Conservation (phyloP, 2,329 filamentous ascomycete genomes). For the Claviceps sp. region DNA sequence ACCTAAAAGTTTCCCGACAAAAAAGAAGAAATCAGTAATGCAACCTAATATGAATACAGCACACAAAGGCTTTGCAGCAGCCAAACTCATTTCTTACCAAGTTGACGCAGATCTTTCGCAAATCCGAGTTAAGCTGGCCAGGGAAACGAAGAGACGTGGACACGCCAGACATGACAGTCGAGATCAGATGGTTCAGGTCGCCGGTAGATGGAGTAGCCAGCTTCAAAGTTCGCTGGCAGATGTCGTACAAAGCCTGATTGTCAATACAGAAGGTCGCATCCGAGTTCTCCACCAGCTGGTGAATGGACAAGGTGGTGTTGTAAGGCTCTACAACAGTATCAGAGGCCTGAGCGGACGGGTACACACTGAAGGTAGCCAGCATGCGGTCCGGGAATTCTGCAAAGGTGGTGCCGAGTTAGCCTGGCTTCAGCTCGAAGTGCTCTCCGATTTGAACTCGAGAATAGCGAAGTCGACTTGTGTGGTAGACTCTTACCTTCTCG, state of each 20-base stretch:
- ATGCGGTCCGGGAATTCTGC: slow-evolving; percentile 94
- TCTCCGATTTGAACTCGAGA: background rate
- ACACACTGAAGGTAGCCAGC: slow-evolving; percentile 99
- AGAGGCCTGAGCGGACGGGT: slow-evolving; percentile 96
- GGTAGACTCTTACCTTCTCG: slow-evolving; percentile 44
- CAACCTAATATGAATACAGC: too few relatives aligned
- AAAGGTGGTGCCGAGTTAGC: background rate
- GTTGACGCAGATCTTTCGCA: slow-evolving; percentile 98
- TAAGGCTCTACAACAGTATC: slow-evolving; percentile 99
- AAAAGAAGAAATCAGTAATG: background rate
- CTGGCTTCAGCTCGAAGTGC: background rate
- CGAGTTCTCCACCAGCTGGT: slow-evolving; percentile 99
- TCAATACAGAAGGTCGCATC: slow-evolving; percentile 99
- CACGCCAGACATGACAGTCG: slow-evolving; percentile 98
- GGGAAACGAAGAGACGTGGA: slow-evolving; percentile 98
- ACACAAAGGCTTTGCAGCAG: background rate
- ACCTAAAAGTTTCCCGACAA: slow-evolving; percentile 34
- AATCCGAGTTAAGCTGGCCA: slow-evolving; percentile 98
- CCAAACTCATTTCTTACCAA: slow-evolving; percentile 32
- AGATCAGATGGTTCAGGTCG: slow-evolving; percentile 98
- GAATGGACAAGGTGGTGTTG: slow-evolving; percentile 96
- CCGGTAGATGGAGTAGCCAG: slow-evolving; percentile 96
- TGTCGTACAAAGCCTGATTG: slow-evolving; percentile 99
- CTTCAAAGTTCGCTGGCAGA: slow-evolving; percentile 99
- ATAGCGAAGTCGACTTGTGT: background rate